Conservation (phyloP, 805 yeast species). For the Spathaspora sp. region DNA sequence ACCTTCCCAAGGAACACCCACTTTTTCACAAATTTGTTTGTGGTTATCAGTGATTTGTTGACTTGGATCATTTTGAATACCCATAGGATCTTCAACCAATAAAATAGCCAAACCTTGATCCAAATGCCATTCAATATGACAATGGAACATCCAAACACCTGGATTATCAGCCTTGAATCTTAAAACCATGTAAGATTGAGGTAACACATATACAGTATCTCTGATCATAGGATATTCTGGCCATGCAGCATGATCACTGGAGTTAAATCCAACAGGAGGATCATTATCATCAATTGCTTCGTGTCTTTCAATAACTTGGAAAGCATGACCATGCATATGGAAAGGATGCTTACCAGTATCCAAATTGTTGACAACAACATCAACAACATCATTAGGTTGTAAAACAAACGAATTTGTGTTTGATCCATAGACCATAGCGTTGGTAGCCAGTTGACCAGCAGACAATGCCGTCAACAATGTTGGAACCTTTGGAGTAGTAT, state of each 20-base stretch:
- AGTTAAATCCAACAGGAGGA: constrained; percentile 43
- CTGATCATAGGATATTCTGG: constrained; percentile 63
- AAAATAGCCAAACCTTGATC: constrained; percentile 76
- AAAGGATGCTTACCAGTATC: constrained; percentile 81
- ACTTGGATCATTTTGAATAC: constrained; percentile 31
- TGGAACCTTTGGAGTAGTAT: constrained; percentile 67
- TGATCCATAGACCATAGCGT: constrained; percentile 65
- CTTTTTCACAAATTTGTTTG: constrained; percentile 55
- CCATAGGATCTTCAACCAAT: constrained; percentile 66
- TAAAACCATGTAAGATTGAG: constrained; percentile 66
- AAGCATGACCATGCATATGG: constrained; percentile 73
- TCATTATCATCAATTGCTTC: constrained; percentile 52
- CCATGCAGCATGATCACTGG: constrained; percentile 33
- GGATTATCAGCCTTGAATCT: constrained; percentile 84
- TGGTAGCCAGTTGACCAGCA: constrained; percentile 54
- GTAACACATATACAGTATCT: constrained; percentile 67
- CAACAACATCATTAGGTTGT: constrained; percentile 60
- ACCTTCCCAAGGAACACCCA: constrained; percentile 55
- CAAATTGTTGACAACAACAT: constrained; percentile 70
- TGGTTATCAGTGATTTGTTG: constrained; percentile 65
- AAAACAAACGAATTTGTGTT: constrained; percentile 63
- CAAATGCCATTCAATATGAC: constrained; percentile 85
- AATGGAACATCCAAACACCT: constrained; percentile 93
- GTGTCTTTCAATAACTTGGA: constrained; percentile 58
- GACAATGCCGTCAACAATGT: constrained; percentile 61